Percentiles rank a stretch among this genome's conserved stretches.
Conservation (phyloP, 345 rosid species). For the Ricinus communis region DNA sequence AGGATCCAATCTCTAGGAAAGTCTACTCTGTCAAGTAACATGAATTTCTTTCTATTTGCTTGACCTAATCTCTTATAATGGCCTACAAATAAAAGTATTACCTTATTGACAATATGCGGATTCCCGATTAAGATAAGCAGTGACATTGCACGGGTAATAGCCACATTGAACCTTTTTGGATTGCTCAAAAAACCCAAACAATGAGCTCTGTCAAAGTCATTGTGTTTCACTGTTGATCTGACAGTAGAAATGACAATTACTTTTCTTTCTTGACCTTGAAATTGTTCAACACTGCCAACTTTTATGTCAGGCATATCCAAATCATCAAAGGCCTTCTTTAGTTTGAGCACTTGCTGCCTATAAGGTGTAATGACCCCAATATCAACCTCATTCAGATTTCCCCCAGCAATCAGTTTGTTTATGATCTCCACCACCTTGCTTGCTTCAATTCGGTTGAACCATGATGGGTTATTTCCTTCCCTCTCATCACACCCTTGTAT, state of each 20-base stretch:
- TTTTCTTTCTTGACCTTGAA: slow-evolving; percentile 89
- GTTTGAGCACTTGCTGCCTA: slow-evolving; percentile 81
- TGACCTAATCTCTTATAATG: not conserved
- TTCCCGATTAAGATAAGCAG: slow-evolving; percentile 30
- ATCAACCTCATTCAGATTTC: slow-evolving; percentile 52
- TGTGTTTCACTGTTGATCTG: slow-evolving; percentile 58
- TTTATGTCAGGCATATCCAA: slow-evolving; percentile 61
- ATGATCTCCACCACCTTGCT: slow-evolving; percentile 78
- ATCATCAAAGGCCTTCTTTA: slow-evolving; percentile 65
- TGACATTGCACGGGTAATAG: slow-evolving; percentile 28
- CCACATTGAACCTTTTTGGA: slow-evolving; percentile 35
- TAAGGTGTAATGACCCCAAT: slow-evolving; percentile 91
- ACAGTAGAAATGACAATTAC: slow-evolving; percentile 85
- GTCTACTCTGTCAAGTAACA: too few species aligned
- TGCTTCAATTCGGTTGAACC: slow-evolving; percentile 90
- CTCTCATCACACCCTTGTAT: slow-evolving; percentile 97
- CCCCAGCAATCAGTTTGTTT: slow-evolving; percentile 47
- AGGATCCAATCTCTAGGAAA: not conserved
- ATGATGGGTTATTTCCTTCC: slow-evolving; percentile 90
- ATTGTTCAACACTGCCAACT: slow-evolving; percentile 96
- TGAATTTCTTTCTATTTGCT: not conserved
- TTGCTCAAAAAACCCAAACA: slow-evolving; percentile 30
- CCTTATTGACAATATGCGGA: slow-evolving; percentile 32
- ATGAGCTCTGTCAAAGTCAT: slow-evolving; percentile 25
- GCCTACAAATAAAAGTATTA: not conserved